Evolutionary conservation across 139 green algal genomes (phyloP), one percentile per base, ranked within the genome.

Genomic region (Dunaliella primolecta): DNA sequence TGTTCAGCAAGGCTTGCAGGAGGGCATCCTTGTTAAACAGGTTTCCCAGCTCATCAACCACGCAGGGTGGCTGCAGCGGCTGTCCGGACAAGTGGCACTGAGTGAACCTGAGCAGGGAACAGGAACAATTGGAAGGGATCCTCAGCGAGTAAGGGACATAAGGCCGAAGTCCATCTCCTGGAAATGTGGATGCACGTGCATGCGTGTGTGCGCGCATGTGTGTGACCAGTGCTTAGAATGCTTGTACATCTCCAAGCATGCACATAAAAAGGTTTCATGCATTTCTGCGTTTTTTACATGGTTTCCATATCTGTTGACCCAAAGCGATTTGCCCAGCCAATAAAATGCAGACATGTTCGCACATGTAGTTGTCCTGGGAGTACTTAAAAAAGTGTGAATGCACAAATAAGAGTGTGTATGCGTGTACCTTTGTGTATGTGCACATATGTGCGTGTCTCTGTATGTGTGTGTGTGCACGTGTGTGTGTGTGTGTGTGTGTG

Each of bases 11-110:
- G 29, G 87, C 93, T 24, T 90, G 78, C 21, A 95, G 64, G 88
- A 81, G 1, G 78, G 85, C 80, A 88, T 94, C 93, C 84, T 96
- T 95, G 86, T 92, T 94, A 86, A 87, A 93, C 56, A 94, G 57
- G 57, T 81, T 91, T 35, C 94, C 95, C n/a, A 98, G 87, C 85
- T 95, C 93, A 82, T 98, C 96, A 1, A 88, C 87, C 0, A 96
- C 94, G 74, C 90, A 93, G 27, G 96, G 96, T 2, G 90, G 90
- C 0, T 75, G 27, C 37, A 98, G 91, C 7, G 57, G 82, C 85
- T 95, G 93, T 29, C 92, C 91, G 38, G 90, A 94, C 27, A 98
- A 87, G 15, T 91, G 87, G 88, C 96, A 98, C 2, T 84, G 89
- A 0, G 93, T 98, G 91, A 91, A 96, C 37, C 86, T 90, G 80